Evolutionary conservation across 371 early-diverging fungal species (phyloP).

Genomic region (Saksenaea oblongispora): DNA sequence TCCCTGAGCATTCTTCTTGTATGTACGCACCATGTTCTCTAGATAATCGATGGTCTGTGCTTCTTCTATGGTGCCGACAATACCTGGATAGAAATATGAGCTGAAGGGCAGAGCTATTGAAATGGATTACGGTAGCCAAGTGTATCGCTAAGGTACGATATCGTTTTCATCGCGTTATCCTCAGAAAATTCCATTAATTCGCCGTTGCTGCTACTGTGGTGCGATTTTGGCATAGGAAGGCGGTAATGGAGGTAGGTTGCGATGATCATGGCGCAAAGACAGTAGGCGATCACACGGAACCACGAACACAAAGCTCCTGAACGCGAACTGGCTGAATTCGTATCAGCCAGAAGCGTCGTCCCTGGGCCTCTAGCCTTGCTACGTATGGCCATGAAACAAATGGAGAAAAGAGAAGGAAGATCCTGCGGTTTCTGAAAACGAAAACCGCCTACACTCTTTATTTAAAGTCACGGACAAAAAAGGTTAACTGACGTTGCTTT

Average conservation of each 20-base stretch:
- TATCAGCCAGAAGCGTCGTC: background rate
- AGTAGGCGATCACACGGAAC: slow-evolving; percentile 19
- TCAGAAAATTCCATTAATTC: slow-evolving; percentile 55
- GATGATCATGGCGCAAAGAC: slow-evolving; percentile 27
- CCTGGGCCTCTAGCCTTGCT: background rate
- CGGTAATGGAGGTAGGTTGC: slow-evolving; percentile 41
- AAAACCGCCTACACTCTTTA: too few species aligned
- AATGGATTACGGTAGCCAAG: slow-evolving; percentile 58
- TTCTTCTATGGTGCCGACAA: slow-evolving; percentile 52
- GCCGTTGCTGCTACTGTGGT: slow-evolving; percentile 34
- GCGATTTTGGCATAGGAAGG: slow-evolving; percentile 42
- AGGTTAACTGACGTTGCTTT: too few species aligned
- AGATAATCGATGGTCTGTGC: slow-evolving; percentile 44
- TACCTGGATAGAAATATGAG: slow-evolving; percentile 27
- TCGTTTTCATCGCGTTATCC: slow-evolving; percentile 50
- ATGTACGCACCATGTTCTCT: slow-evolving; percentile 22
- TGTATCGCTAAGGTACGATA: slow-evolving; percentile 50
- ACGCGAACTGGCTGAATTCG: background rate
- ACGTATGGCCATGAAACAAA: background rate
- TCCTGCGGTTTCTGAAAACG: background rate
- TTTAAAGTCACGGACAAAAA: too few species aligned
- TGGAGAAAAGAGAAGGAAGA: background rate
- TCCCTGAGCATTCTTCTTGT: slow-evolving; percentile 37
- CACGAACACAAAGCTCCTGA: slow-evolving; percentile 9
- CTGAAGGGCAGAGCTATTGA: too few species aligned